phyloP scores from a whole-genome alignment of 345 rosid genomes.

The Camelina laxa region DNA sequence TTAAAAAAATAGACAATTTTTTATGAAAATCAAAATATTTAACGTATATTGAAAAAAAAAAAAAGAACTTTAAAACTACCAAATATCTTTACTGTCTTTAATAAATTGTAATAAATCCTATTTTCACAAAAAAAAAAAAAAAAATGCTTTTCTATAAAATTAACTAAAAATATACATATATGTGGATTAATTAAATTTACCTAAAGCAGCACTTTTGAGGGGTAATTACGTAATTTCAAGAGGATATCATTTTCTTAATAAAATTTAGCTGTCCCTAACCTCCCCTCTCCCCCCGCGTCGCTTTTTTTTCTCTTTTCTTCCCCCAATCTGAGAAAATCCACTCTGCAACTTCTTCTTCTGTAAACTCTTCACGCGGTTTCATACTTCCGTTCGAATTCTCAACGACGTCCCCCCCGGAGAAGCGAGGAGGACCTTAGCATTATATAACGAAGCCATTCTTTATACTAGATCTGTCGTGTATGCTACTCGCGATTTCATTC shows the following conservation, averaged over 20 bases:
- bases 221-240: not conserved
- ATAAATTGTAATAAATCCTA: not conserved
- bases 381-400: not conserved
- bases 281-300: conserved; percentile 38
- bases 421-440: conserved; percentile 23
- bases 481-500: conserved; percentile 22
- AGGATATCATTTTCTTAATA: not conserved
- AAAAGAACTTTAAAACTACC: not conserved
- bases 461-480: conserved; percentile 36
- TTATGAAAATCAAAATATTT: too few relatives aligned
- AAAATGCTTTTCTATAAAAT: not conserved
- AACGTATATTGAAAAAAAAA: not conserved
- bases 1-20: not conserved
- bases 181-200: not conserved
- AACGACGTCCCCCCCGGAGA: conserved; percentile 1
- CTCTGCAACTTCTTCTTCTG: conserved; percentile 25
- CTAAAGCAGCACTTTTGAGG: conserved; percentile 23
- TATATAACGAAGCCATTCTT: not conserved
- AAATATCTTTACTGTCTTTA: not conserved
- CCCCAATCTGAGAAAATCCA: conserved; percentile 39
- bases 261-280: conserved; percentile 26
- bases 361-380: conserved; percentile 19
- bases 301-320: not conserved
- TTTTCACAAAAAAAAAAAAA: not conserved
- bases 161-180: not conserved